phyloP scores from a whole-genome alignment of 148 eudicot genomes.

The Persicaria maculosa region DNA sequence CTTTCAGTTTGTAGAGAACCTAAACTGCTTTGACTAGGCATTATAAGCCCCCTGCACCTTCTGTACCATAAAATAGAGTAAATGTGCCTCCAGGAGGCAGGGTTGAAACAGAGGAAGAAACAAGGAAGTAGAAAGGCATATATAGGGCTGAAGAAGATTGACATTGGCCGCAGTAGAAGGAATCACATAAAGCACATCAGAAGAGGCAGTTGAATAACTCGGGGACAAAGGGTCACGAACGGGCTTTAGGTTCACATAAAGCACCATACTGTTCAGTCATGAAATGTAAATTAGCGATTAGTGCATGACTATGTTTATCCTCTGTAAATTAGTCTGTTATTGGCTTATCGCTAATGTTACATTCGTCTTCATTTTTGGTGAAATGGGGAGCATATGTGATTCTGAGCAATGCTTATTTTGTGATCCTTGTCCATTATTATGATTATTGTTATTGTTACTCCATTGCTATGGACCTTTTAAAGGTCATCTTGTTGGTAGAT shows the following conservation, averaged over 20 bases:
- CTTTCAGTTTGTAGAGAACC: too few species aligned
- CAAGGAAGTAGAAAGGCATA: conserved; percentile 78
- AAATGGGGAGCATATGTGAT: not conserved
- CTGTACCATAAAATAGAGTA: conserved; percentile 36
- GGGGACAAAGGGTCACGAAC: conserved; percentile 59
- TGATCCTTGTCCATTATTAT: not conserved
- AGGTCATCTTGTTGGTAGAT: conserved; percentile 29
- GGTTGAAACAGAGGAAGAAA: conserved; percentile 89
- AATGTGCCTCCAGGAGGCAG: conserved; percentile 42
- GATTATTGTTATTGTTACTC: not conserved
- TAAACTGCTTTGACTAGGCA: conserved; percentile 30
- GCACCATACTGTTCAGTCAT: not conserved
- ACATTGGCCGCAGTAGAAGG: conserved; percentile 66
- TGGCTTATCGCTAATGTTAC: not conserved
- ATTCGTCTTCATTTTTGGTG: not conserved
- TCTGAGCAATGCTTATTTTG: not conserved
- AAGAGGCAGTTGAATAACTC: conserved; percentile 65
- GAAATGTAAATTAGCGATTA: not conserved
- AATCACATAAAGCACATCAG: conserved; percentile 51
- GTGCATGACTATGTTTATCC: not conserved
- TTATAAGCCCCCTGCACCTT: conserved; percentile 51
- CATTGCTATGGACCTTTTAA: conserved; percentile 24
- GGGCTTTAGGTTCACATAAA: conserved; percentile 56
- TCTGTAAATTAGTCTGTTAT: not conserved
- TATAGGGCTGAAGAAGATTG: conserved; percentile 59